Evolutionary conservation across 169 alveolate species (phyloP), one percentile per base, ranked within the genome.

Genomic region (Plasmodium coatneyi): DNA sequence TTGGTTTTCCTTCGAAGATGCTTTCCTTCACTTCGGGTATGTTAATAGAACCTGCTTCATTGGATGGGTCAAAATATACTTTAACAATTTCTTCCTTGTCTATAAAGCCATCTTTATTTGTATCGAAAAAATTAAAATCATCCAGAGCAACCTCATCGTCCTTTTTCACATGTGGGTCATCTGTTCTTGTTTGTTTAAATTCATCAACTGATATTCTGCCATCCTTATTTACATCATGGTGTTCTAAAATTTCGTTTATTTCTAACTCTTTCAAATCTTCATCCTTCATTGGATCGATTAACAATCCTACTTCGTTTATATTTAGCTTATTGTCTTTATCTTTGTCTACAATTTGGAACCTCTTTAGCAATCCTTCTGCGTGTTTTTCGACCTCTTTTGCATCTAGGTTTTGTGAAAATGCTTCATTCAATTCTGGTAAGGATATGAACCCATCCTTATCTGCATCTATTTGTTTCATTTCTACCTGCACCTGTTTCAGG

Each of bases 311-410:
- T 92, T 96, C 97, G 28, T 71, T 80, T 22, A 80, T 82, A 82
- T 74, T 84, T 41, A 96, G 93, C 70, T 81, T 86, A 2, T 92
- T 95, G 92, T 95, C 96, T 71, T 90, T 84, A 93, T 96, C 96
- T 80, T 96, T 96, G 93, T 96, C 97, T 1, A 96, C 97, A 22
- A 93, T 92, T 76, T 93, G 95, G 84, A 96, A 96, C 60, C 97
- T 83, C 46, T 87, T 91, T 71, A 66, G 78, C 71, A 96, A 94
- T 22, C 96, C 96, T 9, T 95, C 97, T 41, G 92, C 30, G 76
- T 90, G 95, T 70, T 92, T 92, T 34, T 94, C 82, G n/a, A 92
- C 96, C 49, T 95, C 96, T 30, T 89, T 94, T 32, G 89, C 96
- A 70, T 95, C 97, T 32, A 92, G 87, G 19, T 95, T 96, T 46